These are phyloP conservation scores for Aureobasidium mangrovei DNA, from an alignment of 2,329 filamentous ascomycete species.

Conservation along the genomic window DNA sequence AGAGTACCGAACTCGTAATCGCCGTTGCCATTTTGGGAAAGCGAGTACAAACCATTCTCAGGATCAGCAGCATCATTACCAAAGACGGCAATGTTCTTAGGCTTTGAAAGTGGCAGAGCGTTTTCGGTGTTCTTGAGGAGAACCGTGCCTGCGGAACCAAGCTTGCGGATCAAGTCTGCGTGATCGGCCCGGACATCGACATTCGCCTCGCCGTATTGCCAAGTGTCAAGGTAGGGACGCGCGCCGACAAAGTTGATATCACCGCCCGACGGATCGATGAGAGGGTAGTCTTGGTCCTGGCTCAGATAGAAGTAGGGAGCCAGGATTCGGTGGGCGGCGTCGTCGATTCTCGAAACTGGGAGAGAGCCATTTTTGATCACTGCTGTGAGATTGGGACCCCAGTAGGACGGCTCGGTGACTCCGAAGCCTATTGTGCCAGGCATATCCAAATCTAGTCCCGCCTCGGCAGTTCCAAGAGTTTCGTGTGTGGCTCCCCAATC, in stretches of 20 bases:
- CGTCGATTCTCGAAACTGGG: constrained; percentile 44
- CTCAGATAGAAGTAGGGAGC: constrained; percentile 49
- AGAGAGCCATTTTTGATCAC: constrained; percentile 47
- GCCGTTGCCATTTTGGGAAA: constrained; percentile 35
- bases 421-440: constrained; percentile 20
- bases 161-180: constrained; percentile 40
- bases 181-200: constrained; percentile 36
- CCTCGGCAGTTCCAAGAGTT: constrained; percentile 48
- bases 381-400: constrained; percentile 32
- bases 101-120: constrained; percentile 43
- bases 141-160: constrained; percentile 49
- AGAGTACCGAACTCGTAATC: constrained; percentile 25
- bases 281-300: constrained; percentile 51
- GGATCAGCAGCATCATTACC: constrained; percentile 32
- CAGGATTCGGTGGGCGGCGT: constrained; percentile 46
- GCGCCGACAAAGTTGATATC: constrained; percentile 42
- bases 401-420: constrained; percentile 11
- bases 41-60: constrained; percentile 41
- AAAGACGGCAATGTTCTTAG: constrained; percentile 31
- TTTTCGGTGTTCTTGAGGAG: constrained; percentile 56
- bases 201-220: constrained; percentile 21
- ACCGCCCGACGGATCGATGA: constrained; percentile 26
- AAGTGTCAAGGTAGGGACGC: constrained; percentile 41
- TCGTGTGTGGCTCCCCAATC: constrained; percentile 52
- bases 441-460: constrained; percentile 50